Evolutionary conservation across 169 alveolate species (phyloP), one percentile per base, ranked within the genome.

Genomic region (Amoebophrya sp.): DNA sequence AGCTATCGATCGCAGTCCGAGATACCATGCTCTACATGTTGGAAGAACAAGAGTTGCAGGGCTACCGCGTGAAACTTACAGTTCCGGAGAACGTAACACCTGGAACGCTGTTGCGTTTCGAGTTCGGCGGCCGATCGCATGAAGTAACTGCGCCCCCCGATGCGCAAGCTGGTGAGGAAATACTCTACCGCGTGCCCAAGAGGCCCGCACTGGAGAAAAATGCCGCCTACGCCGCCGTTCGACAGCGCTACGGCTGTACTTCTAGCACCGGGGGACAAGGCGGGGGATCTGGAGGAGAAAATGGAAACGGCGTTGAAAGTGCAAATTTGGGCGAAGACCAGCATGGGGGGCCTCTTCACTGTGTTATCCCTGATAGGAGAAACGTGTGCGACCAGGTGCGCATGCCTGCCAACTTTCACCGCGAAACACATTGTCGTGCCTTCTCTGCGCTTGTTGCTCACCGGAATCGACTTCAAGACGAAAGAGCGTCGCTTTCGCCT

Each of bases 331-430:
- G 18, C 6, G 65, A 47, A 12, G 65, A 47, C 18, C 65, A 12
- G 18, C 65, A 47, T 47, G 18, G 65, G 29, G 65, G 18, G 65
- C 29, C 6, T 47, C 65, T 47, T 47, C 65, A n/a, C n/a, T n/a
- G n/a, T n/a, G n/a, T 12, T 1, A 65, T 65, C n/a, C 83, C 83
- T 6, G 83, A 65, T 36, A 29, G 83, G 83, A 29, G 83, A 29
- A 65, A 65, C 83, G n/a, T 65, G 38, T 6, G 33, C 33, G 83
- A 65, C 83, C 83, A 65, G n/a, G 83, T 65, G 10, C 83, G 83
- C 36, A 65, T 65, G 83, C 83, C 83, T 10, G 83, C 83, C 33
- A 65, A 65, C 83, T 65, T 6, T 18, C 83, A 65, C 83, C 76
- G 76, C 76, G 76, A 53, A 10, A n/a, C n/a, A n/a, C n/a, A n/a